Percentiles rank a stretch among this genome's conserved stretches.
These are phyloP conservation scores for Yamadazyma jaroonii DNA, from an alignment of 1,139 yeast species.

Conservation along the genomic window DNA sequence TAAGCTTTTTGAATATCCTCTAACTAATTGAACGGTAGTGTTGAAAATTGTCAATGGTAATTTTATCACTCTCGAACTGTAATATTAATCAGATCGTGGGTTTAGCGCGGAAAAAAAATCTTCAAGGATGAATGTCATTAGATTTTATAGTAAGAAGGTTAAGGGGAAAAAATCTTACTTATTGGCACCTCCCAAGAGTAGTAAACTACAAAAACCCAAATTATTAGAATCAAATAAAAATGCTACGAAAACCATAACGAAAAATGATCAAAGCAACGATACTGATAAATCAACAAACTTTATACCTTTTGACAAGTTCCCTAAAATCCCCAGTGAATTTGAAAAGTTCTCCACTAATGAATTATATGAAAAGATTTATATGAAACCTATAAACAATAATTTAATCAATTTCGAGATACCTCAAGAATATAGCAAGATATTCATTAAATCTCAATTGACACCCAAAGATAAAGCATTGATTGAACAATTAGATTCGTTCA, in stretches of 20 bases:
- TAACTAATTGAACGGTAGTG: too few species aligned
- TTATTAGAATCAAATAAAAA: too few species aligned
- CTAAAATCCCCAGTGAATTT: conserved; percentile 26
- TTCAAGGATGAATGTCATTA: conserved; percentile 1
- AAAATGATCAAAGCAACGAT: background rate
- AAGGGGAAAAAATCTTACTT: conserved; percentile 2
- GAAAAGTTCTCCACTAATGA: conserved; percentile 17
- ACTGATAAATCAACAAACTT: conserved; percentile 9
- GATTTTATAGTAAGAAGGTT: conserved; percentile 8
- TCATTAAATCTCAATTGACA: conserved; percentile 20
- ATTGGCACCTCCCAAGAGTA: too few species aligned
- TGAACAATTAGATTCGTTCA: conserved; percentile 25
- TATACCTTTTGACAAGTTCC: conserved; percentile 29
- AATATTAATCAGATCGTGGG: background rate
- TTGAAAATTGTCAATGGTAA: too few species aligned
- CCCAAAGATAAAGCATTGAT: conserved; percentile 25
- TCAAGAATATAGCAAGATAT: conserved; percentile 25
- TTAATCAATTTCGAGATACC: conserved; percentile 33
- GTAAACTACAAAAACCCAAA: too few species aligned
- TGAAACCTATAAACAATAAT: conserved; percentile 11
- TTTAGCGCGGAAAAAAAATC: conserved; percentile 1
- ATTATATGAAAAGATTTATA: conserved; percentile 18
- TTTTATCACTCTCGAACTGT: background rate
- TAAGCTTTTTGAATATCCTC: too few species aligned
- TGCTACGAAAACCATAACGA: too few species aligned